Evolutionary conservation across 352 stramenopile genomes (phyloP), one percentile per base, ranked within the genome.

Genomic region (Phytophthora citrophthora): DNA sequence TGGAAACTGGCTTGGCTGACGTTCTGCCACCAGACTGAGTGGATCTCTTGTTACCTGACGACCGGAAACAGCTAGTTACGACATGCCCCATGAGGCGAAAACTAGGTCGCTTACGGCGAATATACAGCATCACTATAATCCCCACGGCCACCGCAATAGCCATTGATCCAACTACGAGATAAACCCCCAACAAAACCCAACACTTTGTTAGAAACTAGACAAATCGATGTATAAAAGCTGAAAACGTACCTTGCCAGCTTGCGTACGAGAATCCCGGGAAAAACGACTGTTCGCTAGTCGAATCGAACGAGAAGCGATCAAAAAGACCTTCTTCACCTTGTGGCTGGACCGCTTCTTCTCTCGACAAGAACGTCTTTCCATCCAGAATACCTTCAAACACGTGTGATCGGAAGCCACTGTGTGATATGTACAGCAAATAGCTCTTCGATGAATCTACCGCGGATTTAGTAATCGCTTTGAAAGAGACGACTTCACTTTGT

Each of bases 341-440:
- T 1, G 57, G 43, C 3, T 69, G 52, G 11, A 82, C 61, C 13
- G 57, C 58, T 61, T 70, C 68, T 50, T 66, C 44, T 54, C 72
- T 79, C n/a, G 62, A 38, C 24, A 77, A 43, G 48, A 84, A 74
- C 27, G 54, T 75, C 9, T 66, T 81, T 12, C 73, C 70, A 16
- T 79, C 44, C 10, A 91, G 52, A 45, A 61, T 49, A 0, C 76
- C 83, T 53, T 85, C 71, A 52, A 89, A 77, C 11, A 78, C 24
- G 47, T 91, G 83, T 5, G 75, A 74, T 16, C 76, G 72, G 29
- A 82, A 76, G 8, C 78, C 79, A n/a, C 68, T 86, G 55, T 91
- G 83, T 3, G 77, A 86, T 52, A 91, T 79, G 56, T 90, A 91
- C 36, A 91, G 32, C 5, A 50, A 41, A 44, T 85, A 89, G 5